Conservation (phyloP, 768 basidiomycete species). For the Boletales sp. region DNA sequence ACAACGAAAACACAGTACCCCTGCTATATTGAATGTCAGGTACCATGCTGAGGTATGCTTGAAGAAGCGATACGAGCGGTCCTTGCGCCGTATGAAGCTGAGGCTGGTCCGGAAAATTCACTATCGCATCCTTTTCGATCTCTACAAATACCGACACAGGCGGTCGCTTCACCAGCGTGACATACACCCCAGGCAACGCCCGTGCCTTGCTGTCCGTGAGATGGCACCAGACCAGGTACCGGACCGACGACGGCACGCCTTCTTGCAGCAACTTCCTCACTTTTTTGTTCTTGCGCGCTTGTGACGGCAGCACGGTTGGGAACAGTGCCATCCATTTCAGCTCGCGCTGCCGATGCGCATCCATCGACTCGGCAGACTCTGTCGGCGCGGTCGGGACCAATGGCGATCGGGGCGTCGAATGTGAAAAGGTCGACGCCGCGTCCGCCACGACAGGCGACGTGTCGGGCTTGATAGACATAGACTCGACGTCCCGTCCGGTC, state of each 20-base stretch:
- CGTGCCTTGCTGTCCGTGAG: slow-evolving; percentile 74
- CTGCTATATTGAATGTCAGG: slow-evolving; percentile 70
- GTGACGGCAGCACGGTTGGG: slow-evolving; percentile 50
- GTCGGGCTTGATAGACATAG: slow-evolving; percentile 1
- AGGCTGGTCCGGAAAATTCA: slow-evolving; percentile 54
- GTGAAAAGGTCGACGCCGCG: slow-evolving; percentile 40
- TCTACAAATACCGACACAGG: slow-evolving; percentile 45
- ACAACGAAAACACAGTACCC: slow-evolving; percentile 39
- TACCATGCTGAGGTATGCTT: slow-evolving; percentile 82
- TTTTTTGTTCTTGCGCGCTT: slow-evolving; percentile 77
- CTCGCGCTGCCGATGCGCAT: slow-evolving; percentile 74
- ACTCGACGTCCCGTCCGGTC: slow-evolving; percentile 26
- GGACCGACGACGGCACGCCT: slow-evolving; percentile 78
- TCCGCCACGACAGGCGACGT: slow-evolving; percentile 33
- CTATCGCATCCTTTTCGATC: slow-evolving; percentile 57
- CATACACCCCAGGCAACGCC: slow-evolving; percentile 65
- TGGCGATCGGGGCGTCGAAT: slow-evolving; percentile 21
- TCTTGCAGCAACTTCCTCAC: slow-evolving; percentile 68
- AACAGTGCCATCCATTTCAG: slow-evolving; percentile 70
- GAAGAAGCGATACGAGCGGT: slow-evolving; percentile 54
- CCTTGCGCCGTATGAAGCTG: slow-evolving; percentile 56
- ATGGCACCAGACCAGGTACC: slow-evolving; percentile 82
- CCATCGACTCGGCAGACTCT: slow-evolving; percentile 30
- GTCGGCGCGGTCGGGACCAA: slow-evolving; percentile 9
- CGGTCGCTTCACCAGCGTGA: slow-evolving; percentile 55